Evolutionary conservation across 2,329 filamentous ascomycete genomes (phyloP).

Genomic region (Neonectria ditissima): DNA sequence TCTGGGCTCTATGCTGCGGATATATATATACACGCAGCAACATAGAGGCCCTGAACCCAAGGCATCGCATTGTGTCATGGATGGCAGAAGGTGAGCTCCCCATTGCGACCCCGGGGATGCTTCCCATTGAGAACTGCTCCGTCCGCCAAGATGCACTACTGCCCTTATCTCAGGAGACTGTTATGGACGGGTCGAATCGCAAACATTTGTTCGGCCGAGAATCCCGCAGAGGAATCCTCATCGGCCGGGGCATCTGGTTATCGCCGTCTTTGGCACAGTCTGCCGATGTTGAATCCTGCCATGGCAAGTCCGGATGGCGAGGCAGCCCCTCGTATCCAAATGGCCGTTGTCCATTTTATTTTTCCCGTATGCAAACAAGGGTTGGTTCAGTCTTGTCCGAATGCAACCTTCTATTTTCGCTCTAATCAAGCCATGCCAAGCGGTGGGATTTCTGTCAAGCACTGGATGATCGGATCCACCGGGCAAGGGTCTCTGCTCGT

Average conservation of each 20-base stretch:
- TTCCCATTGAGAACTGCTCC: background rate
- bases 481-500: background rate
- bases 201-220: background rate
- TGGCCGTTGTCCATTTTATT: background rate
- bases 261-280: constrained; percentile 1
- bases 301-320: background rate
- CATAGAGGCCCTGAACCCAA: background rate
- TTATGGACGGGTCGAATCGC: background rate
- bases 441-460: constrained; percentile 3
- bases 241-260: background rate
- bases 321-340: constrained; percentile 5
- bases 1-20: background rate
- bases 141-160: constrained; percentile 6
- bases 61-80: background rate
- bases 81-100: too few species aligned
- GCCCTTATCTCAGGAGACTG: background rate
- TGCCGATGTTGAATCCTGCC: background rate
- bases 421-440: constrained; percentile 4
- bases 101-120: background rate
- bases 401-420: constrained; percentile 7
- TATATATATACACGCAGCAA: background rate
- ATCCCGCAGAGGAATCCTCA: background rate
- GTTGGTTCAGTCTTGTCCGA: background rate
- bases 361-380: constrained; percentile 2
- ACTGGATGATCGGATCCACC: background rate